phyloP scores from a whole-genome alignment of 2,329 filamentous ascomycete genomes.

The Fusarium foetens region DNA sequence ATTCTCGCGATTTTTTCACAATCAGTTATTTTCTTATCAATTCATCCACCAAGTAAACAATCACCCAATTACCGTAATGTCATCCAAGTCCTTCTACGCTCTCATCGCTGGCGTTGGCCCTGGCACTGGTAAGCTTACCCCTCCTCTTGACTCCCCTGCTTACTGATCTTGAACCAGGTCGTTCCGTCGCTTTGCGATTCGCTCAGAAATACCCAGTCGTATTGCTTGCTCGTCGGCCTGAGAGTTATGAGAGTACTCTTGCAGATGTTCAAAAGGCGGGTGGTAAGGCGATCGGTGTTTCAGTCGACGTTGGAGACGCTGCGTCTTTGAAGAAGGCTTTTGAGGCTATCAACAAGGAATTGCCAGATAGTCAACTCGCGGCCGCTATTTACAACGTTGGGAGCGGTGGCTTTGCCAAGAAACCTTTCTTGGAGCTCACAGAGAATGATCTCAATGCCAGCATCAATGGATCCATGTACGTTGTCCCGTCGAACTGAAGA shows the following conservation, averaged over 20 bases:
- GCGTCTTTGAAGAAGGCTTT: conserved; percentile 66
- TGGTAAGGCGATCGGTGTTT: conserved; percentile 76
- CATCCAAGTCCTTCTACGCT: conserved; percentile 64
- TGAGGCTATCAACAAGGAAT: conserved; percentile 67
- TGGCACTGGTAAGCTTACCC: conserved; percentile 62
- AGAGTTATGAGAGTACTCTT: conserved; percentile 73
- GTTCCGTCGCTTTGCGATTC: conserved; percentile 66
- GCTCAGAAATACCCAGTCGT: conserved; percentile 76
- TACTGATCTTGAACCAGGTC: conserved; percentile 46
- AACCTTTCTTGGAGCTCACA: conserved; percentile 68
- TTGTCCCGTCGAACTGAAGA: not conserved
- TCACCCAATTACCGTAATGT: conserved; percentile 1
- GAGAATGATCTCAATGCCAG: conserved; percentile 60
- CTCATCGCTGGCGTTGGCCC: conserved; percentile 78
- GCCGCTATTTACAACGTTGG: conserved; percentile 79
- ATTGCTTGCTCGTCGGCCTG: conserved; percentile 74
- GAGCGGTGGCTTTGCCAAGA: conserved; percentile 57
- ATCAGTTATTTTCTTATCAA: not conserved
- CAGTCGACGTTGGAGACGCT: conserved; percentile 59
- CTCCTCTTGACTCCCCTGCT: conserved; percentile 1
- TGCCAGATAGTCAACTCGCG: conserved; percentile 64
- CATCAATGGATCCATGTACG: conserved; percentile 62
- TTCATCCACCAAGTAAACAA: not conserved
- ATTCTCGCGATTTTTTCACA: not conserved
- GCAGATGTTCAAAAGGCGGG: conserved; percentile 74